phyloP scores from a whole-genome alignment of 2,329 filamentous ascomycete species.

The Neobulgaria alba region DNA sequence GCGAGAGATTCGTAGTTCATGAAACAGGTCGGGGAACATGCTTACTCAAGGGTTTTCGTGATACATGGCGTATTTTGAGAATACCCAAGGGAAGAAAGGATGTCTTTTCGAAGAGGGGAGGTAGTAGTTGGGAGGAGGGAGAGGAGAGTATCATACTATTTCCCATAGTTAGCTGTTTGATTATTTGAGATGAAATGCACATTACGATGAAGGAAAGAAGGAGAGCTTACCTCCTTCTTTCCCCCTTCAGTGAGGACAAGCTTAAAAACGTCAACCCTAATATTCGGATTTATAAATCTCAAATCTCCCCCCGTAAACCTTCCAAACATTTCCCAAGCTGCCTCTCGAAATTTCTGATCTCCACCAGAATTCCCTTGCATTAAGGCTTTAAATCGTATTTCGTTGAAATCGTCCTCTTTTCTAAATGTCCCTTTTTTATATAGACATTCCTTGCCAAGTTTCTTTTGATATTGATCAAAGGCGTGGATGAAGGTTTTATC shows the following conservation, averaged over 20 bases:
- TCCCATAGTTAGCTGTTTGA: neutral
- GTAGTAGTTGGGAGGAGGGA: neutral
- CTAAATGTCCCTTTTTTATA: conserved; percentile 1
- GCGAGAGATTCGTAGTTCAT: neutral
- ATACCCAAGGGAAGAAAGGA: conserved; percentile 6
- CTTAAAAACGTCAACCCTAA: conserved; percentile 10
- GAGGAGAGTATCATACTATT: conserved; percentile 5
- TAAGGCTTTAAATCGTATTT: conserved; percentile 8
- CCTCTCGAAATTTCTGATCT: conserved; percentile 1
- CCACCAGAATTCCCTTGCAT: conserved; percentile 8
- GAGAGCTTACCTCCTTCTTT: conserved; percentile 2
- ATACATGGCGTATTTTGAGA: conserved; percentile 1
- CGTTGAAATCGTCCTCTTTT: conserved; percentile 1
- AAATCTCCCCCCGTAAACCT: conserved; percentile 6
- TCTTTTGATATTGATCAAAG: conserved; percentile 4
- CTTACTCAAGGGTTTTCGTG: conserved; percentile 3
- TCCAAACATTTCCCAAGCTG: conserved; percentile 7
- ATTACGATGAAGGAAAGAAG: too few relatives aligned
- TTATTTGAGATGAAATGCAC: too few relatives aligned
- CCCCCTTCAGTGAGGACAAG: conserved; percentile 6
- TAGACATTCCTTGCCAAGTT: conserved; percentile 4
- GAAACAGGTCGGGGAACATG: neutral
- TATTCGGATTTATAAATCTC: conserved; percentile 7
- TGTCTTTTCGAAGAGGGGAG: conserved; percentile 2
- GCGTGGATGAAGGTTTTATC: conserved; percentile 1